Evolutionary conservation across 352 stramenopile genomes (phyloP).

Genomic region (Phytophthora tubulina): DNA sequence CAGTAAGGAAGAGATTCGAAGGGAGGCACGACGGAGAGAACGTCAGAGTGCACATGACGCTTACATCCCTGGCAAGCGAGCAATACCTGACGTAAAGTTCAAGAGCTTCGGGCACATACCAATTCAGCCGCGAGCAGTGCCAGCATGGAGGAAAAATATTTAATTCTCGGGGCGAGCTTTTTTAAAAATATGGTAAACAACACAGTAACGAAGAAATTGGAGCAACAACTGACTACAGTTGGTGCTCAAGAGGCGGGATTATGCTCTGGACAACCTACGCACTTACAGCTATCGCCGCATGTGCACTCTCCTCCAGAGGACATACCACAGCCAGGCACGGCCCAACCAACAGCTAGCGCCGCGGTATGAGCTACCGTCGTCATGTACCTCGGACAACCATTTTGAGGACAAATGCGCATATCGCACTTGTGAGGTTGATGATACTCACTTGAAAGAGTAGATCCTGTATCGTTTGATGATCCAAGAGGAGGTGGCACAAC

Average conservation of each 20-base stretch:
- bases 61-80: constrained; percentile 58
- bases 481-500: constrained; percentile 29
- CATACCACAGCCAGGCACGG: constrained; percentile 85
- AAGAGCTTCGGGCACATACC: constrained; percentile 78
- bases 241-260: constrained; percentile 56
- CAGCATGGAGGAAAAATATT: constrained; percentile 69
- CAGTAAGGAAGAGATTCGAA: constrained; percentile 60
- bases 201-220: constrained; percentile 17
- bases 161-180: constrained; percentile 21
- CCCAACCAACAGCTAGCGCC: constrained; percentile 80
- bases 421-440: constrained; percentile 65
- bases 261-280: constrained; percentile 77
- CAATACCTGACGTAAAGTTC: constrained; percentile 63
- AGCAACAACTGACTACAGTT: neutral
- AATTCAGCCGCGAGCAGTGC: constrained; percentile 68
- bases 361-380: constrained; percentile 82
- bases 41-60: constrained; percentile 64
- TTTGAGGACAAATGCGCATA: constrained; percentile 67
- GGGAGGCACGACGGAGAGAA: constrained; percentile 43
- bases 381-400: constrained; percentile 80
- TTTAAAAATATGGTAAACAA: constrained; percentile 15
- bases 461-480: constrained; percentile 16
- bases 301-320: constrained; percentile 80
- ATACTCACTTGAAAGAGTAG: constrained; percentile 14
- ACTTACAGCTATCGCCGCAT: constrained; percentile 83